Percentiles rank a stretch among this genome's conserved stretches.
These are phyloP conservation scores for Chlorella sp. DNA, from an alignment of 139 green algal genomes.

Conservation along the genomic window DNA sequence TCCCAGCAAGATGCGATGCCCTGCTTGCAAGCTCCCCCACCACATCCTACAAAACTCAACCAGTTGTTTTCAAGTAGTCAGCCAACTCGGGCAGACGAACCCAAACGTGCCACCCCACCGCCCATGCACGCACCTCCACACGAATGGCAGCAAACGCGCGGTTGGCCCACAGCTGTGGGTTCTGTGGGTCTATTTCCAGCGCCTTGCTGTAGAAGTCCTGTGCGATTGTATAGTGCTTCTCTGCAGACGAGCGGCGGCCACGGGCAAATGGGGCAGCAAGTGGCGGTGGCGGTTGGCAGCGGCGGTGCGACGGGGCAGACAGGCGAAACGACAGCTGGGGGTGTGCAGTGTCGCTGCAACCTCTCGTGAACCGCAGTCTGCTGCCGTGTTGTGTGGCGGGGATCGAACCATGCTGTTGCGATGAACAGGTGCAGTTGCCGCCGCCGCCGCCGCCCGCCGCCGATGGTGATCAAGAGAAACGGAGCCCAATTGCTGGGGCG, in stretches of 20 bases:
- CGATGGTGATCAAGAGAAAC: neutral
- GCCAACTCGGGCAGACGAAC: neutral
- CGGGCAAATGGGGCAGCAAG: neutral
- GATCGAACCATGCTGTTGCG: neutral
- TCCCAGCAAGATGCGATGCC: neutral
- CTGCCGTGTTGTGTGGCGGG: neutral
- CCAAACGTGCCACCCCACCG: neutral
- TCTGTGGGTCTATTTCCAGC: slow-evolving; percentile 78
- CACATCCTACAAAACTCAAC: too few species aligned
- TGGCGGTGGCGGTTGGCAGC: neutral
- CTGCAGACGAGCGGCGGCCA: slow-evolving; percentile 49
- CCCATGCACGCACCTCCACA: slow-evolving; percentile 72
- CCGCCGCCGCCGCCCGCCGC: too few species aligned
- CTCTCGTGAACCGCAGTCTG: neutral
- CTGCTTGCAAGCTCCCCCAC: neutral
- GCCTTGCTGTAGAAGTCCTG: slow-evolving; percentile 87
- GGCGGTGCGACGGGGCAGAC: too few species aligned
- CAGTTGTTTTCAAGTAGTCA: too few species aligned
- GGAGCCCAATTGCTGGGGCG: neutral
- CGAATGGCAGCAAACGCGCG: slow-evolving; percentile 88
- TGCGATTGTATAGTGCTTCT: slow-evolving; percentile 84
- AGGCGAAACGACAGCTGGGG: too few species aligned
- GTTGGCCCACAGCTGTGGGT: slow-evolving; percentile 89
- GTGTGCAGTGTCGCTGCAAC: too few species aligned
- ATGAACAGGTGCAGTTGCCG: neutral